Evolutionary conservation across 495 filamentous ascomycete species (phyloP).

Genomic region (Tetracladium setigerum): DNA sequence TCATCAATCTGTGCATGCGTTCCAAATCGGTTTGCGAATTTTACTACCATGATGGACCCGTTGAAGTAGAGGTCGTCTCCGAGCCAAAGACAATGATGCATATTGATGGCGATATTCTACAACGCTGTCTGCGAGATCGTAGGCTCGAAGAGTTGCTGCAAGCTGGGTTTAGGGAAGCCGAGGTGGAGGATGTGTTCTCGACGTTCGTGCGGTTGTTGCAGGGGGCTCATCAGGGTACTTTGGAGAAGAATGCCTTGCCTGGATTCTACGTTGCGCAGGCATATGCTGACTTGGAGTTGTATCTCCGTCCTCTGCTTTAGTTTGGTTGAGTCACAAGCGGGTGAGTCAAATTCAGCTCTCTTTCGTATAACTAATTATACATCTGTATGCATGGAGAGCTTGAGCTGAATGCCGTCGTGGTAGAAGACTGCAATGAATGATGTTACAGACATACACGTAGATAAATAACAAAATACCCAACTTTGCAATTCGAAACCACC

Average conservation of each 20-base stretch:
- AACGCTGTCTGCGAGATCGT: conserved; percentile 40
- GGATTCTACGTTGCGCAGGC: conserved; percentile 27
- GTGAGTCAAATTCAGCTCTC: not conserved
- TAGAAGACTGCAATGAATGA: too few relatives aligned
- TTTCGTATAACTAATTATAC: too few relatives aligned
- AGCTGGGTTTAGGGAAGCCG: conserved; percentile 15
- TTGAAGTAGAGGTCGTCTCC: conserved; percentile 14
- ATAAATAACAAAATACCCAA: too few relatives aligned
- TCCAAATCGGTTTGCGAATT: conserved; percentile 16
- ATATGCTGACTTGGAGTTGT: conserved; percentile 39
- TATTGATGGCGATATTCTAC: conserved; percentile 61
- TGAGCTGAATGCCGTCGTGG: too few relatives aligned
- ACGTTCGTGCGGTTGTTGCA: conserved; percentile 20
- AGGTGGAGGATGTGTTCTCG: conserved; percentile 27
- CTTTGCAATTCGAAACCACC: too few relatives aligned
- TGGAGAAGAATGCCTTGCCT: conserved; percentile 1
- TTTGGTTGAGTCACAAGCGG: not conserved
- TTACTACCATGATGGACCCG: conserved; percentile 8
- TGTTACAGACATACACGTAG: too few relatives aligned
- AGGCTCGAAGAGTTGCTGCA: conserved; percentile 37
- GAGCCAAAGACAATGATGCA: conserved; percentile 43
- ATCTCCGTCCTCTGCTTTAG: conserved; percentile 34
- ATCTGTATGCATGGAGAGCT: too few relatives aligned
- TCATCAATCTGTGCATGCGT: conserved; percentile 49
- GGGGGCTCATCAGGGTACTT: conserved; percentile 5